phyloP scores from a whole-genome alignment of 192 early-diverging fungal species.

The Paraglomus brasilianum region DNA sequence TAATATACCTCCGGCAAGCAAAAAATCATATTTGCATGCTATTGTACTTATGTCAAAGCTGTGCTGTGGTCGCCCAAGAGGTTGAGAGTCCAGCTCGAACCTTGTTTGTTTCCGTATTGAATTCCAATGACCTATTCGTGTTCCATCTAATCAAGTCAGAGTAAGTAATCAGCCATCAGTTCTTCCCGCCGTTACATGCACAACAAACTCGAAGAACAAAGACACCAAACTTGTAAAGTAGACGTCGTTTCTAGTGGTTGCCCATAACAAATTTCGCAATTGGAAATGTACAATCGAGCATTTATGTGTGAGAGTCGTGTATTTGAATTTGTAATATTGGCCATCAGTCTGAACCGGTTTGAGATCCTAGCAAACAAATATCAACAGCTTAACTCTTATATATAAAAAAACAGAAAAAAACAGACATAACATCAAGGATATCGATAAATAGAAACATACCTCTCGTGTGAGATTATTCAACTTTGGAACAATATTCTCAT shows the following conservation, averaged over 20 bases:
- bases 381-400: not conserved
- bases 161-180: too few species aligned
- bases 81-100: slow-evolving; percentile 1
- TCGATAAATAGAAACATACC: not conserved
- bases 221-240: slow-evolving; percentile 51
- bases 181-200: too few species aligned
- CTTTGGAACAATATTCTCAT: slow-evolving; percentile 22
- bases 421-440: not conserved
- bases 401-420: not conserved
- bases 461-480: slow-evolving; percentile 15
- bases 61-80: not conserved
- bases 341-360: slow-evolving; percentile 34
- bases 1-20: slow-evolving; percentile 49
- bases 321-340: slow-evolving; percentile 48
- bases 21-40: slow-evolving; percentile 39
- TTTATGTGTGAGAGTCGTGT: slow-evolving; percentile 43
- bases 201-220: not conserved
- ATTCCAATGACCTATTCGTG: slow-evolving; percentile 23
- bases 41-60: slow-evolving; percentile 53
- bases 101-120: slow-evolving; percentile 17
- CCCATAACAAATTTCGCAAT: slow-evolving; percentile 61
- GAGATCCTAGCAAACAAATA: slow-evolving; percentile 26
- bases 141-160: not conserved
- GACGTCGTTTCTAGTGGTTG: slow-evolving; percentile 57
- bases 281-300: slow-evolving; percentile 63